Percentiles rank a stretch among this genome's conserved stretches.
These are phyloP conservation scores for Mortierella antarctica DNA, from an alignment of 192 early-diverging fungal genomes.

Conservation along the genomic window DNA sequence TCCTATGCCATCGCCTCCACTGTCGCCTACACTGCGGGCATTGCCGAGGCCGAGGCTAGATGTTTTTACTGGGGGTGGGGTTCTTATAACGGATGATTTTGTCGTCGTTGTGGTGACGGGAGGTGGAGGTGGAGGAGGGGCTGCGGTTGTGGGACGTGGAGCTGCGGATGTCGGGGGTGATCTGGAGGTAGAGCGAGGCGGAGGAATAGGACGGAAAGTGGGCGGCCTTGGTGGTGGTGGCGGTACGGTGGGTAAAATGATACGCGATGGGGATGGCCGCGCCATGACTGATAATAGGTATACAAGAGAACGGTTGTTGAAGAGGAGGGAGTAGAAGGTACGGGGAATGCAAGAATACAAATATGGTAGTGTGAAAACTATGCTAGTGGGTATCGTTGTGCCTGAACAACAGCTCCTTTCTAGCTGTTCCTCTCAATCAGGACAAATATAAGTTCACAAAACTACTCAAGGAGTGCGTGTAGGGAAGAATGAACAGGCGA, in stretches of 20 bases:
- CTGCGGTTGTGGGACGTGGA: not conserved
- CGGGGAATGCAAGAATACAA: not conserved
- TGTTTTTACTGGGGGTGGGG: not conserved
- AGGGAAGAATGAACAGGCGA: too few species aligned
- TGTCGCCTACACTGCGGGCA: not conserved
- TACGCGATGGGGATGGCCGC: not conserved
- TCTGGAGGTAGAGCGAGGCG: not conserved
- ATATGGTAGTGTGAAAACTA: too few species aligned
- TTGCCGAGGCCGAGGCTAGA: not conserved
- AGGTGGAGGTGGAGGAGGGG: not conserved
- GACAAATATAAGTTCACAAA: too few species aligned
- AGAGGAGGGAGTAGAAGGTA: conserved; percentile 4
- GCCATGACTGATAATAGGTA: not conserved
- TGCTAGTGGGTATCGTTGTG: too few species aligned
- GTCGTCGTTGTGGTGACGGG: not conserved
- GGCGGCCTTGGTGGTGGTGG: not conserved
- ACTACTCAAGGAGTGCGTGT: too few species aligned
- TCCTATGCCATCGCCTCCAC: conserved; percentile 17
- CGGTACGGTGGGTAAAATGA: not conserved
- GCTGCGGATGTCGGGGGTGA: too few species aligned
- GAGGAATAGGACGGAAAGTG: not conserved
- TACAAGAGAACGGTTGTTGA: not conserved
- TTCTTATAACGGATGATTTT: not conserved
- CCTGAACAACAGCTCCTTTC: too few species aligned
- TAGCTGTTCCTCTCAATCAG: too few species aligned